Conservation (phyloP, 352 stramenopile species). For the Blastocystis sp. region DNA sequence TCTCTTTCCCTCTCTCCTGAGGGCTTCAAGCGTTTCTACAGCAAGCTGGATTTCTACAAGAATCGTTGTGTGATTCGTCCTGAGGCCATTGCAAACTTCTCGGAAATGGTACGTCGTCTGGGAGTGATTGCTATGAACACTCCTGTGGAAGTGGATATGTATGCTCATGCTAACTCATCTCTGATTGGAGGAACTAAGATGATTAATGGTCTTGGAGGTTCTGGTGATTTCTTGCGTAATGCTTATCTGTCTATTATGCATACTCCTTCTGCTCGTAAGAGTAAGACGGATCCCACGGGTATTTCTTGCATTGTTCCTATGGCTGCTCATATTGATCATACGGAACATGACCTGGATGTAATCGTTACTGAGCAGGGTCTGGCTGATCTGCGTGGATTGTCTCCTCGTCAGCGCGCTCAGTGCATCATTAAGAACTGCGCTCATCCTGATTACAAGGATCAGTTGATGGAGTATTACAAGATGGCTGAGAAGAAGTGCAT, state of each 20-base stretch:
- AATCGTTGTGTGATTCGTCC: slow-evolving; percentile 52
- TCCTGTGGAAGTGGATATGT: slow-evolving; percentile 67
- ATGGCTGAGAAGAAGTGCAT: slow-evolving; percentile 68
- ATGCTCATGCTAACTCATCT: slow-evolving; percentile 64
- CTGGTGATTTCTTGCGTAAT: slow-evolving; percentile 64
- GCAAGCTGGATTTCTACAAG: slow-evolving; percentile 66
- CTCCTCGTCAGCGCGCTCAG: slow-evolving; percentile 58
- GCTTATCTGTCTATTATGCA: slow-evolving; percentile 67
- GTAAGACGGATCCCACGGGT: slow-evolving; percentile 65
- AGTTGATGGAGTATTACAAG: slow-evolving; percentile 68
- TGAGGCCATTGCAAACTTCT: slow-evolving; percentile 66
- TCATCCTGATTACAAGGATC: slow-evolving; percentile 67
- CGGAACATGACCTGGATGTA: slow-evolving; percentile 64
- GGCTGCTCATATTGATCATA: slow-evolving; percentile 65
- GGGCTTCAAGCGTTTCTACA: slow-evolving; percentile 67
- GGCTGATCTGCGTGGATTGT: slow-evolving; percentile 65
- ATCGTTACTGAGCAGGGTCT: slow-evolving; percentile 67
- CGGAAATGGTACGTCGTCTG: slow-evolving; percentile 60
- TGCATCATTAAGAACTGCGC: slow-evolving; percentile 68
- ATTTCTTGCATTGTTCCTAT: slow-evolving; percentile 67
- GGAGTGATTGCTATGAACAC: slow-evolving; percentile 67
- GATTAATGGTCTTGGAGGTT: slow-evolving; percentile 63
- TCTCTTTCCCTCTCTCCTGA: slow-evolving; percentile 44
- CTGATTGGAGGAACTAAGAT: slow-evolving; percentile 66
- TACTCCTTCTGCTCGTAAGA: slow-evolving; percentile 54